Conservation (phyloP, 495 filamentous ascomycete species). For the Chaetomium tenue region DNA sequence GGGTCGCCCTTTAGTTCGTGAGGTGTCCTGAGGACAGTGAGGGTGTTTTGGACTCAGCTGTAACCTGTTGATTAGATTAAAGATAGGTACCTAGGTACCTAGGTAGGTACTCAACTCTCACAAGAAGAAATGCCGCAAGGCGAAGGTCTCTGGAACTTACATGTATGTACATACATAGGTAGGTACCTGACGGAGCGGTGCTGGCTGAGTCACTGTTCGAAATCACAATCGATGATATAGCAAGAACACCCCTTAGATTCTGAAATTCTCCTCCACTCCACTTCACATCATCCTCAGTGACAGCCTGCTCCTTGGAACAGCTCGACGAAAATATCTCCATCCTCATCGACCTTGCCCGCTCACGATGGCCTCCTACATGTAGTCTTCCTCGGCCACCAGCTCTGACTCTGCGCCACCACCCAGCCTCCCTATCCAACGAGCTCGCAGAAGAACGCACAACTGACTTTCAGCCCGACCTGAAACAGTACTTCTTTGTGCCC, state of each 20-base stretch:
- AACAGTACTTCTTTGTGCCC: conserved; percentile 14
- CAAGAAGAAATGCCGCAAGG: background rate
- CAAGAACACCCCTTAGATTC: conserved; percentile 1
- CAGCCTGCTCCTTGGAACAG: background rate
- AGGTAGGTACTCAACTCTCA: background rate
- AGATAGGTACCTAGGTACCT: too few species aligned
- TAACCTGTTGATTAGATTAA: too few species aligned
- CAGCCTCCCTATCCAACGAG: too few species aligned
- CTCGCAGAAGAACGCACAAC: background rate
- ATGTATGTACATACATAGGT: too few species aligned
- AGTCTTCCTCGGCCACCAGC: conserved; percentile 12
- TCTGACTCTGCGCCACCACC: conserved; percentile 14
- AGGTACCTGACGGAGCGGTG: too few species aligned
- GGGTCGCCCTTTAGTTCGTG: too few species aligned
- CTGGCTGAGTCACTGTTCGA: too few species aligned
- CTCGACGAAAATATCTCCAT: background rate
- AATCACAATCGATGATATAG: background rate
- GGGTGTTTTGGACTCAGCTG: too few species aligned
- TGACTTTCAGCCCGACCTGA: background rate
- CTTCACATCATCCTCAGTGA: background rate
- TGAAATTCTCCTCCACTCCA: conserved; percentile 1
- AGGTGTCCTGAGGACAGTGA: too few species aligned
- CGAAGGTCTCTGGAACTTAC: too few species aligned
- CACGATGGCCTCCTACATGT: conserved; percentile 12
- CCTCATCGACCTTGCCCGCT: background rate